Percentiles rank a stretch among this genome's conserved stretches.
Conservation (phyloP, 1,139 yeast species). For the Candida mesenterica region DNA sequence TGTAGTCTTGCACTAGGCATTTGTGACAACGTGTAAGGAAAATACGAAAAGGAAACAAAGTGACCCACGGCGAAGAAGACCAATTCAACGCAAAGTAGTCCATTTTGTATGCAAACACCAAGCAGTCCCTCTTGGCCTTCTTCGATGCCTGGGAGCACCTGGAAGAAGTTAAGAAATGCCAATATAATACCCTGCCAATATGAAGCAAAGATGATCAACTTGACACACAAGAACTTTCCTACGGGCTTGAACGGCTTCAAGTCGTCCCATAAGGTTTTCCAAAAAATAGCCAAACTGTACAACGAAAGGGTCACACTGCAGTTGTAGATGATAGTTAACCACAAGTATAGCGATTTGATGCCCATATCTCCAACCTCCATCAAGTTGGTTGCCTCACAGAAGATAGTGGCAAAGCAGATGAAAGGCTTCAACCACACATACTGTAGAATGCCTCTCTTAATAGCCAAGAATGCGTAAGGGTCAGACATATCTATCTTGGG, state of each 20-base stretch:
- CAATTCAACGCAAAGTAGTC: constrained; percentile 78
- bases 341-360: constrained; percentile 51
- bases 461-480: constrained; percentile 70
- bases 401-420: constrained; percentile 55
- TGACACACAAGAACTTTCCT: constrained; percentile 91
- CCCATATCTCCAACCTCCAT: constrained; percentile 55
- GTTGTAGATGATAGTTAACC: constrained; percentile 74
- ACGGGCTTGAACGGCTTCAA: constrained; percentile 80
- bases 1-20: constrained; percentile 70
- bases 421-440: constrained; percentile 94
- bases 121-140: constrained; percentile 29
- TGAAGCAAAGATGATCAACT: constrained; percentile 89
- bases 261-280: constrained; percentile 83
- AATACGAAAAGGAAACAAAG: constrained; percentile 78
- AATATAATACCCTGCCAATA: constrained; percentile 92
- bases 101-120: constrained; percentile 69
- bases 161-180: constrained; percentile 57
- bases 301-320: constrained; percentile 76
- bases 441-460: constrained; percentile 86
- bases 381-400: constrained; percentile 50
- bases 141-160: constrained; percentile 38
- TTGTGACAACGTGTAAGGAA: constrained; percentile 59
- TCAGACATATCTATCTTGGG: constrained; percentile 79
- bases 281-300: constrained; percentile 83
- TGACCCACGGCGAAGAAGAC: constrained; percentile 86